Evolutionary conservation across 805 yeast genomes (phyloP).

Genomic region (Danielozyma ontarioensis): DNA sequence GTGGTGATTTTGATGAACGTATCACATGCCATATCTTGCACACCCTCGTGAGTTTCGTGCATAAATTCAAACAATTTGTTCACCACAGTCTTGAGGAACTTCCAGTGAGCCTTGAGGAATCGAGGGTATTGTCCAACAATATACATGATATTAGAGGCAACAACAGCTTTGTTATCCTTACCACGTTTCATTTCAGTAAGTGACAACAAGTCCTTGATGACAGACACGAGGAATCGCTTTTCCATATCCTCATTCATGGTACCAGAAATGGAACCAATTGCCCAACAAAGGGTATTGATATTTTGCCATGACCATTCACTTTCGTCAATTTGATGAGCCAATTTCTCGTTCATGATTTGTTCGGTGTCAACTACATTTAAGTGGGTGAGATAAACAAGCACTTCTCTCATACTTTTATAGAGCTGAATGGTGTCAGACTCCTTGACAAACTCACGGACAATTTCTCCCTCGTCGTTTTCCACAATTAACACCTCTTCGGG

Average conservation of each 20-base stretch:
- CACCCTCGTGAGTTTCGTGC: constrained; percentile 99
- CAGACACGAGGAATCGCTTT: constrained; percentile 86
- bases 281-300: constrained; percentile 97
- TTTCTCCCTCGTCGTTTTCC: constrained; percentile 98
- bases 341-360: constrained; percentile 84
- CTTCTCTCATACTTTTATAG: constrained; percentile 94
- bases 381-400: constrained; percentile 90
- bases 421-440: constrained; percentile 96
- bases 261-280: constrained; percentile 97
- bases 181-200: constrained; percentile 96
- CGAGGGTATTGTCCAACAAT: constrained; percentile 99
- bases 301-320: constrained; percentile 99
- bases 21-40: constrained; percentile 99
- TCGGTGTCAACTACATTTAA: constrained; percentile 93
- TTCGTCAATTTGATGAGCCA: constrained; percentile 90
- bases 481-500: constrained; percentile 97
- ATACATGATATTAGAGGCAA: constrained; percentile 99
- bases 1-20: constrained; percentile 93
- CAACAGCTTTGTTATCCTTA: constrained; percentile 97
- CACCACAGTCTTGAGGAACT: constrained; percentile 90
- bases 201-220: constrained; percentile 85
- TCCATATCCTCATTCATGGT: constrained; percentile 98
- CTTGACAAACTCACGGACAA: constrained; percentile 93
- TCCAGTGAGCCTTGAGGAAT: constrained; percentile 97
- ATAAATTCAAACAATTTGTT: constrained; percentile 94